Percentiles rank a stretch among this genome's conserved stretches.
Conservation (phyloP, 2,329 filamentous ascomycete genomes). For the Paracoccidioides brasiliensis region DNA sequence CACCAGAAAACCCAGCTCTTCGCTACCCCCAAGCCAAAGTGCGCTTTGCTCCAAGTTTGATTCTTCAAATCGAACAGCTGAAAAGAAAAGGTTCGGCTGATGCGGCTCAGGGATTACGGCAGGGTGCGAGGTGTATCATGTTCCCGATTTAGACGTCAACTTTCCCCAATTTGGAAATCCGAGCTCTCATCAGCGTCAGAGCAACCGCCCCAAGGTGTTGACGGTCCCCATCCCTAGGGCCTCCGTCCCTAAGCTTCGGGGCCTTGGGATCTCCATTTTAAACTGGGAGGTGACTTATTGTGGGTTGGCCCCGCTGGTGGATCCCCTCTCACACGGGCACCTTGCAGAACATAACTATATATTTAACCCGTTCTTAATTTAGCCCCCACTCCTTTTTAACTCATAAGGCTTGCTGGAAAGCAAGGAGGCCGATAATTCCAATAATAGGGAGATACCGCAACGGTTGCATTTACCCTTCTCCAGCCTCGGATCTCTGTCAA, state of each 20-base stretch:
- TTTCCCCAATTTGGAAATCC: background rate
- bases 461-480: background rate
- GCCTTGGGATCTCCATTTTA: background rate
- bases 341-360: too few relatives aligned
- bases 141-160: background rate
- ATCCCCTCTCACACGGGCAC: background rate
- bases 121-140: background rate
- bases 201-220: background rate
- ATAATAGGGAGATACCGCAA: background rate
- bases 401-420: background rate
- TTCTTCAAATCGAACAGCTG: too few relatives aligned
- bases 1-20: too few relatives aligned
- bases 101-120: too few relatives aligned
- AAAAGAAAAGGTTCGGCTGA: background rate
- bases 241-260: background rate
- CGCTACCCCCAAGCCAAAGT: too few relatives aligned
- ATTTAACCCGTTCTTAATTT: background rate
- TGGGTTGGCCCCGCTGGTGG: background rate
- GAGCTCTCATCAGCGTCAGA: background rate
- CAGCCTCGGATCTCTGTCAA: background rate
- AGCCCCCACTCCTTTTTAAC: background rate
- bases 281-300: background rate
- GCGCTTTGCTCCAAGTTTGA: too few relatives aligned
- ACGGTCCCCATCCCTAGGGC: background rate
- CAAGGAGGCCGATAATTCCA: background rate